Percentiles rank a stretch among this genome's conserved stretches.
phyloP scores from a whole-genome alignment of 345 rosid species.

The Gynandropsis gynandra region DNA sequence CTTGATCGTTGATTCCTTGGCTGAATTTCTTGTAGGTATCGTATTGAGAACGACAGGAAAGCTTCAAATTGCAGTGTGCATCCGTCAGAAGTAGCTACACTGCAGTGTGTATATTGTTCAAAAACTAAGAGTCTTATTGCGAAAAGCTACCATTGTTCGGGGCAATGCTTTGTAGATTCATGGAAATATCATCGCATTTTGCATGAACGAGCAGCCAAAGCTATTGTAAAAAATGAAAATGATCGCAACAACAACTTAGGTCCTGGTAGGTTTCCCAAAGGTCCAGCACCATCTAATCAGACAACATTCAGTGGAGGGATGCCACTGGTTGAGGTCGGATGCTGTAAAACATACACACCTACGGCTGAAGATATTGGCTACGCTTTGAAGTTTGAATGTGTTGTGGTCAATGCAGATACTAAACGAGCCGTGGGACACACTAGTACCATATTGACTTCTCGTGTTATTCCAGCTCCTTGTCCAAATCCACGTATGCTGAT shows the following conservation, averaged over 20 bases:
- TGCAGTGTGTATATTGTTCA: conserved; percentile 88
- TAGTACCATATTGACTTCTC: conserved; percentile 66
- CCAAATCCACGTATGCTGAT: conserved; percentile 85
- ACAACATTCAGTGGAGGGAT: conserved; percentile 61
- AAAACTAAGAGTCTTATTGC: conserved; percentile 71
- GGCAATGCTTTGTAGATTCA: conserved; percentile 90
- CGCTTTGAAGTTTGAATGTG: conserved; percentile 91
- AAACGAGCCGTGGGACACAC: conserved; percentile 57
- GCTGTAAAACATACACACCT: conserved; percentile 83
- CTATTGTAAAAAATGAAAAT: conserved; percentile 68
- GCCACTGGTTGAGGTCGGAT: conserved; percentile 87
- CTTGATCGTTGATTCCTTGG: not conserved
- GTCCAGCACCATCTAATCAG: conserved; percentile 67
- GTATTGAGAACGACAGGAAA: conserved; percentile 90
- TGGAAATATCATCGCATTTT: conserved; percentile 97
- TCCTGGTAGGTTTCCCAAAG: conserved; percentile 56
- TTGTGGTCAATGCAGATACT: conserved; percentile 69
- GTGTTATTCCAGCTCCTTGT: conserved; percentile 95
- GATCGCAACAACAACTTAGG: conserved; percentile 72
- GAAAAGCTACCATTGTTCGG: conserved; percentile 90
- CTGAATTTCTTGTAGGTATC: conserved; percentile 51
- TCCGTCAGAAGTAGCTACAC: conserved; percentile 88
- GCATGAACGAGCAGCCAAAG: conserved; percentile 90
- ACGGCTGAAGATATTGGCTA: conserved; percentile 87
- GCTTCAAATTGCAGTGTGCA: conserved; percentile 86